Conservation (phyloP, 345 rosid species). For the Acer saccharum region DNA sequence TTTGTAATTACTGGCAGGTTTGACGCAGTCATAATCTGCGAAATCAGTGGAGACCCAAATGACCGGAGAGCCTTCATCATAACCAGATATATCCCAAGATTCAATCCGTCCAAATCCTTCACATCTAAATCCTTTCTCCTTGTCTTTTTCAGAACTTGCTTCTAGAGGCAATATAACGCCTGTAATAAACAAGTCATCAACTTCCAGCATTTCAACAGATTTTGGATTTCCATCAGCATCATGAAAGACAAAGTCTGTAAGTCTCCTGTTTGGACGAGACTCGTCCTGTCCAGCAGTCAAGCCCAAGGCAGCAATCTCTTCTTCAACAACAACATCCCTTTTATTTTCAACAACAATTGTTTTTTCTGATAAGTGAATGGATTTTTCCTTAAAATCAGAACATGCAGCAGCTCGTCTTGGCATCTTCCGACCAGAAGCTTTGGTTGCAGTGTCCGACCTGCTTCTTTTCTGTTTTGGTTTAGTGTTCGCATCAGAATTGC, state of each 20-base stretch:
- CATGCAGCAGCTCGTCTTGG: conserved; percentile 83
- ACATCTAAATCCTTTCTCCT: conserved; percentile 47
- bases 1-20: conserved; percentile 54
- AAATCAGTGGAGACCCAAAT: conserved; percentile 61
- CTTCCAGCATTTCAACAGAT: conserved; percentile 61
- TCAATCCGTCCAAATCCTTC: conserved; percentile 52
- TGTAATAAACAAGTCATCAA: conserved; percentile 46
- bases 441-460: conserved; percentile 23
- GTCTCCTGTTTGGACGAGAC: conserved; percentile 50
- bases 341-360: conserved; percentile 47
- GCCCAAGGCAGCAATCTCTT: conserved; percentile 47
- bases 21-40: conserved; percentile 59
- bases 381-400: conserved; percentile 58
- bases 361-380: conserved; percentile 38
- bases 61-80: conserved; percentile 60
- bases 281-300: conserved; percentile 36
- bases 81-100: conserved; percentile 68
- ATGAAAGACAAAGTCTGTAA: conserved; percentile 50
- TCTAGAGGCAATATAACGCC: conserved; percentile 57
- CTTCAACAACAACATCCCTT: conserved; percentile 41
- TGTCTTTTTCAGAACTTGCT: conserved; percentile 38
- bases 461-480: conserved; percentile 39
- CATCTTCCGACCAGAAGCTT: conserved; percentile 35
- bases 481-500: background rate
- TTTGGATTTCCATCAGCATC: conserved; percentile 39